Conservation (phyloP, 345 rosid genomes). For the Dovyalis caffra region DNA sequence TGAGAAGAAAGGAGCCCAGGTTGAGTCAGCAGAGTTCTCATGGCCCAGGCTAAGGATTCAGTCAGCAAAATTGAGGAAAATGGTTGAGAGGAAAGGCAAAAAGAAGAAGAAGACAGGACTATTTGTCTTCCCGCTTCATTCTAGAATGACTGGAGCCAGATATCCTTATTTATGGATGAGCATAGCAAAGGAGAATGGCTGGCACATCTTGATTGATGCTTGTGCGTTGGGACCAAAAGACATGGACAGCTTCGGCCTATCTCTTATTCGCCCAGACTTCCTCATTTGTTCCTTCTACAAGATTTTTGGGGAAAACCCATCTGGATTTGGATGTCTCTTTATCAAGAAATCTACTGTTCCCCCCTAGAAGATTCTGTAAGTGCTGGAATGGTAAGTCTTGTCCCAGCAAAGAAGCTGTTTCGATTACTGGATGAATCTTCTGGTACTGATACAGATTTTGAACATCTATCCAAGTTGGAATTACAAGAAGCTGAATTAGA, state of each 20-base stretch:
- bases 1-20: constrained; percentile 69
- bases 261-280: constrained; percentile 82
- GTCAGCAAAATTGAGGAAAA: constrained; percentile 57
- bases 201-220: constrained; percentile 92
- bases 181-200: constrained; percentile 80
- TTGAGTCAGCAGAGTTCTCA: constrained; percentile 76
- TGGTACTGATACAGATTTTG: constrained; percentile 33
- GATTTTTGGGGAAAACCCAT: constrained; percentile 88
- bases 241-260: constrained; percentile 91
- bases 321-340: constrained; percentile 91
- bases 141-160: constrained; percentile 78
- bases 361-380: constrained; percentile 46
- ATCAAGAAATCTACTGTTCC: constrained; percentile 71
- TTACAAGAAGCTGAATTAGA: constrained; percentile 27
- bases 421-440: constrained; percentile 36
- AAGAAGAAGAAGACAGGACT: constrained; percentile 65
- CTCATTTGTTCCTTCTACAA: constrained; percentile 87
- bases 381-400: constrained; percentile 72
- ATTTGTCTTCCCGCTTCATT: constrained; percentile 88
- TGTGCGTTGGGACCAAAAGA: constrained; percentile 92
- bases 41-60: constrained; percentile 86
- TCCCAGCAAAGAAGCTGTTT: constrained; percentile 45
- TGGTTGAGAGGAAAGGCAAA: constrained; percentile 54
- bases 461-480: constrained; percentile 12
- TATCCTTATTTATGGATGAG: constrained; percentile 94